Conservation (phyloP, 352 stramenopile genomes). For the Globisporangium perplexum region DNA sequence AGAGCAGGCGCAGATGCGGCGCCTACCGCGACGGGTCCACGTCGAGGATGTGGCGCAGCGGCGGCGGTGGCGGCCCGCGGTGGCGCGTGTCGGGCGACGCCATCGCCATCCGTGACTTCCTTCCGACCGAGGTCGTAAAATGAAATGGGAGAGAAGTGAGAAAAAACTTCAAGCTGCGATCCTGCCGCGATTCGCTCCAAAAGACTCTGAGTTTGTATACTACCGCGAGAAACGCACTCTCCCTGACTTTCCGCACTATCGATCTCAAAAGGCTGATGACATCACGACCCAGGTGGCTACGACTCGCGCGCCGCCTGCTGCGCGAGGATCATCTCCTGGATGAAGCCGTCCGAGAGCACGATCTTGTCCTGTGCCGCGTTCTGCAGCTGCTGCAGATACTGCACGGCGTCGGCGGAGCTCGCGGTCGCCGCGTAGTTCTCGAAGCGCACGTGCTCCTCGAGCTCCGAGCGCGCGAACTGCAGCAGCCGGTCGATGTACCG, state of each 20-base stretch:
- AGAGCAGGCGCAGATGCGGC: background rate
- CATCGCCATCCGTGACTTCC: background rate
- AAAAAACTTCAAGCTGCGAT: background rate
- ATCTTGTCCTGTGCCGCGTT: slow-evolving; percentile 86
- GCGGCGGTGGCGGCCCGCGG: slow-evolving; percentile 10
- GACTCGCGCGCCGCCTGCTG: slow-evolving; percentile 76
- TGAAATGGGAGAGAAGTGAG: too few relatives aligned
- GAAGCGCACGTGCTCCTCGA: slow-evolving; percentile 77
- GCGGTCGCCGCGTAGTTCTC: slow-evolving; percentile 66
- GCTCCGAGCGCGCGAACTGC: slow-evolving; percentile 53
- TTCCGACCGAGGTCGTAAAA: background rate
- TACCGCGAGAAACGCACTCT: background rate
- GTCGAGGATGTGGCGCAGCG: slow-evolving; percentile 35
- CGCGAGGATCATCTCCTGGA: slow-evolving; percentile 79
- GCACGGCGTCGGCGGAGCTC: slow-evolving; percentile 76
- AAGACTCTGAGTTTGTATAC: background rate
- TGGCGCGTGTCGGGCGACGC: slow-evolving; percentile 30
- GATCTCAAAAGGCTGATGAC: background rate
- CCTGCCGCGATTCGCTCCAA: background rate
- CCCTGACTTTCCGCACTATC: background rate
- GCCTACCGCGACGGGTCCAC: slow-evolving; percentile 43
- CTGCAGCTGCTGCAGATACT: slow-evolving; percentile 83
- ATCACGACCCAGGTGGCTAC: background rate
- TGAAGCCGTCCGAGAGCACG: slow-evolving; percentile 80
- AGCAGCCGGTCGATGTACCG: slow-evolving; percentile 68